These are phyloP conservation scores for Trypanosoma boissoni DNA, from an alignment of 208 protist genomes.

Conservation along the genomic window DNA sequence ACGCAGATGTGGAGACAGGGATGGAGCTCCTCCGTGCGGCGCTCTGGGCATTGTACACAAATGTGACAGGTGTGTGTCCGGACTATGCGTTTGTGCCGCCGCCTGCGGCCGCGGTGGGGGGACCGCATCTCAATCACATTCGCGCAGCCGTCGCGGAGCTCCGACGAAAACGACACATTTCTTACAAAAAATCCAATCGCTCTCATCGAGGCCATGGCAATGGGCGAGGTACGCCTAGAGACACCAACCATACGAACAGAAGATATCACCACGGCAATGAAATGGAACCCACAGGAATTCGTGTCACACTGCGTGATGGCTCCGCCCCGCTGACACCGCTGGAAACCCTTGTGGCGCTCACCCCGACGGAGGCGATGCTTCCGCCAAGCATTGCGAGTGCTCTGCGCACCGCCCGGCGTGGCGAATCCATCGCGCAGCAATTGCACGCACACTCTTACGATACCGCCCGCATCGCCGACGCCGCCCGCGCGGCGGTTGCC, in stretches of 20 bases:
- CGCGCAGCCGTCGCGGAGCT: constrained; percentile 53
- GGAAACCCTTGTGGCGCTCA: constrained; percentile 78
- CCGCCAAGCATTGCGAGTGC: constrained; percentile 41
- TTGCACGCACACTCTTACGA: constrained; percentile 65
- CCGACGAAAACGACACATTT: constrained; percentile 21
- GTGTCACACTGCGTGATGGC: background rate
- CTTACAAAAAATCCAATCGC: too few species aligned
- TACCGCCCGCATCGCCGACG: constrained; percentile 35
- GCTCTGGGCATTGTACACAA: constrained; percentile 51
- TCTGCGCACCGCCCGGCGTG: constrained; percentile 29
- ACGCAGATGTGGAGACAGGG: constrained; percentile 32
- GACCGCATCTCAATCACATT: constrained; percentile 63
- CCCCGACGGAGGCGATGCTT: constrained; percentile 70
- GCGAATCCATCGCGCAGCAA: constrained; percentile 28
- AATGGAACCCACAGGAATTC: background rate
- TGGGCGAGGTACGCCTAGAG: too few species aligned
- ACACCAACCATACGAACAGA: background rate
- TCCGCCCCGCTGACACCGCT: constrained; percentile 67
- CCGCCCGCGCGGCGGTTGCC: constrained; percentile 48
- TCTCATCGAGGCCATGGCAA: too few species aligned
- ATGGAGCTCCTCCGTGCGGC: constrained; percentile 40
- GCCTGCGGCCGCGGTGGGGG: background rate
- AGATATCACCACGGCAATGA: background rate
- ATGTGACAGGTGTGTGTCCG: constrained; percentile 43
- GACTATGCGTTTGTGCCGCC: constrained; percentile 47